A percentile compares a stretch with the other conserved stretches of the same genome.
Evolutionary conservation across 495 filamentous ascomycete genomes (phyloP).

Genomic region (Talaromyces trachyspermus): DNA sequence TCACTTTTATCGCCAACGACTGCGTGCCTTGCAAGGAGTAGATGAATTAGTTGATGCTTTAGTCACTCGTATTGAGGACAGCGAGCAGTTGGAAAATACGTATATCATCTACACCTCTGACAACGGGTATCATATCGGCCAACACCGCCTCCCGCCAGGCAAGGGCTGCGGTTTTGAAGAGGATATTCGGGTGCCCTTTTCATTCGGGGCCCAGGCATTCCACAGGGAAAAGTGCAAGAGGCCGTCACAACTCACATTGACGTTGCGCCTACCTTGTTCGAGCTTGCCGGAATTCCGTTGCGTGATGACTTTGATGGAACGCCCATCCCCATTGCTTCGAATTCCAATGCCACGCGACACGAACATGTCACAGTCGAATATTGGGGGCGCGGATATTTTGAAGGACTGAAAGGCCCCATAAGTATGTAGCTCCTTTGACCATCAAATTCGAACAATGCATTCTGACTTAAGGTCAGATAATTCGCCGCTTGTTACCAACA

Average conservation of each 20-base stretch:
- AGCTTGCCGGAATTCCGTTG: slow-evolving; percentile 37
- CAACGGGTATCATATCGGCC: slow-evolving; percentile 70
- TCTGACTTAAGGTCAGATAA: neutral
- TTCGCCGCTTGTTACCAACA: neutral
- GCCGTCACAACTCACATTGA: slow-evolving; percentile 63
- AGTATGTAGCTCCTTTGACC: slow-evolving; percentile 15
- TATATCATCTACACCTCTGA: slow-evolving; percentile 68
- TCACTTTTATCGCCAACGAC: slow-evolving; percentile 56
- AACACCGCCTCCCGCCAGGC: slow-evolving; percentile 63
- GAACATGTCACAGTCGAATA: slow-evolving; percentile 63
- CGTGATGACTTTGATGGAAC: slow-evolving; percentile 54
- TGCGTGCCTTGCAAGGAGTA: slow-evolving; percentile 58
- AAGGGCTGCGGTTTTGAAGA: slow-evolving; percentile 68
- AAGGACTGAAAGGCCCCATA: slow-evolving; percentile 34
- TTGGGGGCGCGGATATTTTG: slow-evolving; percentile 48
- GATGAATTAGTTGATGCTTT: slow-evolving; percentile 62
- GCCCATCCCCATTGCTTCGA: slow-evolving; percentile 40
- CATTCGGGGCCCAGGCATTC: slow-evolving; percentile 53
- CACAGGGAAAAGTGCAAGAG: slow-evolving; percentile 33
- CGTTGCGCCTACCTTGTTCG: slow-evolving; percentile 58
- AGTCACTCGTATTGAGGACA: slow-evolving; percentile 41
- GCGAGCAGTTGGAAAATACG: slow-evolving; percentile 54
- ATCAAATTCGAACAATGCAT: neutral
- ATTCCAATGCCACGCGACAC: slow-evolving; percentile 33
- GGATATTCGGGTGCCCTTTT: slow-evolving; percentile 62